These are phyloP conservation scores for Paspalum notatum DNA, from an alignment of 176 grass and related monocot species.

Conservation along the genomic window DNA sequence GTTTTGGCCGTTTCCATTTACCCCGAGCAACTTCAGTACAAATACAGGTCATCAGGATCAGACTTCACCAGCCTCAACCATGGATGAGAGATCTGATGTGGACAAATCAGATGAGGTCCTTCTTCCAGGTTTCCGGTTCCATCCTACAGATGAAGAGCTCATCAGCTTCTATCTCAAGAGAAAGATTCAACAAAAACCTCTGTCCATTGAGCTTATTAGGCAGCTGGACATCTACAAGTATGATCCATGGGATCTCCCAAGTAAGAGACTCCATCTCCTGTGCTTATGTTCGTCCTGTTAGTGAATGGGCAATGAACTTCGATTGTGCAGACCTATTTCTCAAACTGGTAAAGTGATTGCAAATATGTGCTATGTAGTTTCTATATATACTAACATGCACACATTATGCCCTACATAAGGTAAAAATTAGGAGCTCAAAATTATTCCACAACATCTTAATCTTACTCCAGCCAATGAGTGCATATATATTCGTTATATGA, in stretches of 20 bases:
- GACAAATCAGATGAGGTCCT: constrained; percentile 61
- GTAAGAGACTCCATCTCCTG: constrained; percentile 49
- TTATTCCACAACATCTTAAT: not conserved
- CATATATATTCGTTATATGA: too few species aligned
- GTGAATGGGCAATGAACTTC: constrained; percentile 16
- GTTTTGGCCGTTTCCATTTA: not conserved
- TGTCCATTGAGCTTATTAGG: constrained; percentile 66
- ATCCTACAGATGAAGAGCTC: constrained; percentile 78
- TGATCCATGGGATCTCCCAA: constrained; percentile 80
- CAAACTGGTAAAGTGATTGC: constrained; percentile 16
- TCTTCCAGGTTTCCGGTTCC: constrained; percentile 69
- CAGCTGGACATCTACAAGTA: constrained; percentile 74
- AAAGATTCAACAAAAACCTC: constrained; percentile 63
- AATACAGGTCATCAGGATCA: constrained; percentile 14
- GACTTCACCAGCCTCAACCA: constrained; percentile 5
- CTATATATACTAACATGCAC: not conserved
- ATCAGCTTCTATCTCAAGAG: constrained; percentile 68
- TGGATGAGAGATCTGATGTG: constrained; percentile 57
- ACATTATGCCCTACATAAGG: not conserved
- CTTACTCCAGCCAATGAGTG: not conserved
- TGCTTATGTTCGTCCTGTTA: constrained; percentile 18
- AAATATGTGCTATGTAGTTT: not conserved
- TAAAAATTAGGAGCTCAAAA: not conserved
- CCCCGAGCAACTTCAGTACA: constrained; percentile 27
- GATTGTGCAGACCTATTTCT: not conserved